Base-by-base conservation (phyloP, 2,329 filamentous ascomycete species). In the Trichoderma lentiforme region DNA sequence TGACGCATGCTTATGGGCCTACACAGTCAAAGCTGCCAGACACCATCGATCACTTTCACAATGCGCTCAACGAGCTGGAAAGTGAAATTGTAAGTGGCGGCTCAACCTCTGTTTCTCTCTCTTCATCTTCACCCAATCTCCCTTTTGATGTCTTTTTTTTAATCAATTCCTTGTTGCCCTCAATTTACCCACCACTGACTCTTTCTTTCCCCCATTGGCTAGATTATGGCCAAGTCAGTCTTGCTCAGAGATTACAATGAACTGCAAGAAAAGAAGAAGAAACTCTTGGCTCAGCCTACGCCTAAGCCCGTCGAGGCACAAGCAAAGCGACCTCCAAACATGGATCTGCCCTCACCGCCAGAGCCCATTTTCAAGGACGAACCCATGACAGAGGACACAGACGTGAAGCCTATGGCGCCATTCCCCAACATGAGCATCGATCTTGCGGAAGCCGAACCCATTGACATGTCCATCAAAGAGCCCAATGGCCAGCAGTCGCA, bases 401-500 rank as follows among this genome's bases (percentile, higher is more conserved):
- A 74, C 7, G 75, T 73, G 39, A 84, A 83, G 75, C 82, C 85
- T 15, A 82, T 87, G 65, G 88, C 88, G 18, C 84, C 88, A 0
- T 85, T 89, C 73, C 85, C 87, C 2, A 86, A 89, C 74, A 89
- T 89, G 86, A 86, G 86, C 32, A 83, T 87, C 79, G 84, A 81
- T 32, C 82, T 82, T 73, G 75, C 81, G 57, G 78, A 79, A 11
- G 11, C 73, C 6, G 57, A 70, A 9, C 51, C 34, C 7, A 69
- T 72, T 60, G 71, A 72, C n/a, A 53, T 72, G 9, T 65, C 71
- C 9, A 30, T 28, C n/a, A 51, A 60, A 14, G 68, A 65, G 8
- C 12, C 28, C 34, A 67, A 65, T n/a, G 34, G 32, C 4, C 39
- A 66, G 24, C 71, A 75, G 18, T 69, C 73, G n/a, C 64, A 75